These are phyloP conservation scores for Nakazawaea wickerhamii DNA, from an alignment of 805 yeast species.

Conservation along the genomic window DNA sequence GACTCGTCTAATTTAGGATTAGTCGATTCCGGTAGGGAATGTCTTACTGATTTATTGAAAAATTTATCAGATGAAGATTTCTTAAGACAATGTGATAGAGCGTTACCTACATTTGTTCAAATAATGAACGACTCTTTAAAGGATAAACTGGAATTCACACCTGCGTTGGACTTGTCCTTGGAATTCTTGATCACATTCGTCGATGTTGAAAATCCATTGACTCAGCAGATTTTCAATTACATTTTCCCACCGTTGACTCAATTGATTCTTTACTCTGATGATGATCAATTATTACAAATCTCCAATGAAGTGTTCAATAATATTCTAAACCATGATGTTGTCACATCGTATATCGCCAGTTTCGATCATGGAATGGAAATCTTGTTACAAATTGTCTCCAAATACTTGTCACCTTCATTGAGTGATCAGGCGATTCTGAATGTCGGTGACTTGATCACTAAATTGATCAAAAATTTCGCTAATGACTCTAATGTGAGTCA, in stretches of 20 bases:
- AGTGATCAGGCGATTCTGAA: slow-evolving; percentile 80
- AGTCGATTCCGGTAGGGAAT: slow-evolving; percentile 61
- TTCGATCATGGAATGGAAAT: slow-evolving; percentile 44
- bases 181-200: slow-evolving; percentile 52
- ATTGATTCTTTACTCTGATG: slow-evolving; percentile 44
- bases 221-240: slow-evolving; percentile 34
- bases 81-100: slow-evolving; percentile 39
- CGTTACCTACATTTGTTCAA: slow-evolving; percentile 46
- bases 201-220: slow-evolving; percentile 24
- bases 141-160: slow-evolving; percentile 43
- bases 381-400: slow-evolving; percentile 60
- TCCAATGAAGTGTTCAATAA: slow-evolving; percentile 71
- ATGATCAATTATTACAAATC: slow-evolving; percentile 71
- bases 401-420: slow-evolving; percentile 63
- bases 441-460: slow-evolving; percentile 47
- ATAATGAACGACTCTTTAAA: slow-evolving; percentile 30
- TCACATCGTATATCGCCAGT: slow-evolving; percentile 28
- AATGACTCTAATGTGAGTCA: slow-evolving; percentile 32
- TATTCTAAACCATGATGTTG: slow-evolving; percentile 37
- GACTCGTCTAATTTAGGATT: slow-evolving; percentile 74
- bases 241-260: slow-evolving; percentile 39
- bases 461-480: slow-evolving; percentile 25
- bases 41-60: slow-evolving; percentile 54
- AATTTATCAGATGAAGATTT: slow-evolving; percentile 41
- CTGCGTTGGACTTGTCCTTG: slow-evolving; percentile 53